These are phyloP conservation scores for Talaromyces ruber DNA, from an alignment of 495 filamentous ascomycete genomes.

Conservation along the genomic window DNA sequence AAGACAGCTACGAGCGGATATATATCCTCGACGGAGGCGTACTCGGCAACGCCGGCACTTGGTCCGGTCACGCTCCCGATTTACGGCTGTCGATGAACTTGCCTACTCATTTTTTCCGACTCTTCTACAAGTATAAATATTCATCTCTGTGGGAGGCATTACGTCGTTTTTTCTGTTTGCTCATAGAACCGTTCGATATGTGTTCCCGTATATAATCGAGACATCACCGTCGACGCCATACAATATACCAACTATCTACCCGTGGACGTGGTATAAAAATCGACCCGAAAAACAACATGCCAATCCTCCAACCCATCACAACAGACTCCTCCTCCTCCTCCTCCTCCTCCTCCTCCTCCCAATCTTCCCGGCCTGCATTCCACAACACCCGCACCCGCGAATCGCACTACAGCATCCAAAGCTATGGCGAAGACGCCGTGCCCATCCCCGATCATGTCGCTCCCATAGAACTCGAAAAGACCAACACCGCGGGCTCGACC, in stretches of 20 bases:
- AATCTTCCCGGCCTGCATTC: background rate
- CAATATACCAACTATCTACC: too few species aligned
- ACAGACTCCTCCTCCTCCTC: background rate
- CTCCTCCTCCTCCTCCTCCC: background rate
- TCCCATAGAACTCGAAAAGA: constrained; percentile 21
- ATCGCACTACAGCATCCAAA: background rate
- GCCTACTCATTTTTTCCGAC: background rate
- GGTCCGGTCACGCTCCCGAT: background rate
- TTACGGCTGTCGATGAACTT: background rate
- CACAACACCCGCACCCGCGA: background rate
- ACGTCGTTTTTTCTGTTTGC: background rate
- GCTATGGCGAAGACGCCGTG: background rate
- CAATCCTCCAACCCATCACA: background rate
- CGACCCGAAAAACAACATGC: constrained; percentile 2
- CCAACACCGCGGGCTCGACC: constrained; percentile 27
- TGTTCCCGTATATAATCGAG: background rate
- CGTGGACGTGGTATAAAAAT: too few species aligned
- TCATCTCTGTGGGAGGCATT: background rate
- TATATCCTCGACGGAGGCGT: background rate
- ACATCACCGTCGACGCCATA: background rate
- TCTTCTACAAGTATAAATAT: background rate
- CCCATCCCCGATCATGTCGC: background rate
- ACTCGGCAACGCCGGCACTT: background rate
- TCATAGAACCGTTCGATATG: background rate
- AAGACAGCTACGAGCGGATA: background rate